phyloP scores from a whole-genome alignment of 768 basidiomycete species.

The Tulasnella sp. region DNA sequence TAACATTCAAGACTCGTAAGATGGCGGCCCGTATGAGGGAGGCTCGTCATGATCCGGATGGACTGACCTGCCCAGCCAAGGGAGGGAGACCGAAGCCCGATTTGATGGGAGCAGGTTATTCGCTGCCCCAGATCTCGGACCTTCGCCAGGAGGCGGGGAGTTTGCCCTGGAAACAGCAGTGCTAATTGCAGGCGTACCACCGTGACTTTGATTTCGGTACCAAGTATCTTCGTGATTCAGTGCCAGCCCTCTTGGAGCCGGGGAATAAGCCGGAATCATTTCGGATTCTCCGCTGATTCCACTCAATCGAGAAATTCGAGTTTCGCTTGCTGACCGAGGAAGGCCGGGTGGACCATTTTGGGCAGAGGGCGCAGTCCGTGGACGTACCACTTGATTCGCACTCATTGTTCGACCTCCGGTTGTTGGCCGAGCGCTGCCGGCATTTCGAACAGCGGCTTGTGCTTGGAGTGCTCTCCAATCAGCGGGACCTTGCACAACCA shows the following conservation, averaged over 20 bases:
- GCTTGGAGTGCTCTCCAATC: neutral
- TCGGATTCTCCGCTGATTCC: constrained; percentile 7
- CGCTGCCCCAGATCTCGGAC: too few relatives aligned
- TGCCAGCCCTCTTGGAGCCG: neutral
- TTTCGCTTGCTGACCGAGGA: neutral
- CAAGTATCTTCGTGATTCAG: neutral
- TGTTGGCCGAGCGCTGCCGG: neutral
- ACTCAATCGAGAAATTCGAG: neutral
- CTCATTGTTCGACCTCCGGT: neutral
- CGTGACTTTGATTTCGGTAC: too few relatives aligned
- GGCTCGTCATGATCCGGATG: too few relatives aligned
- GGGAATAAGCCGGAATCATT: constrained; percentile 10
- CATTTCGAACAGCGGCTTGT: neutral
- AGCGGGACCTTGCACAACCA: constrained; percentile 9
- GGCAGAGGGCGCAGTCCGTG: neutral
- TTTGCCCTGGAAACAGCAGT: too few relatives aligned
- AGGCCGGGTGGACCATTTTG: neutral
- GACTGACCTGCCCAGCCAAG: too few relatives aligned
- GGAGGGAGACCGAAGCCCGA: too few relatives aligned
- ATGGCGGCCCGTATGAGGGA: too few relatives aligned
- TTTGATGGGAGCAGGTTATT: too few relatives aligned
- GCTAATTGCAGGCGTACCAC: too few relatives aligned
- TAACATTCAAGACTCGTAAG: too few relatives aligned
- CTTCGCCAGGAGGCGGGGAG: too few relatives aligned
- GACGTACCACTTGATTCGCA: neutral